phyloP scores from a whole-genome alignment of 176 grass and related monocot species.

The Cymbopogon citratus region DNA sequence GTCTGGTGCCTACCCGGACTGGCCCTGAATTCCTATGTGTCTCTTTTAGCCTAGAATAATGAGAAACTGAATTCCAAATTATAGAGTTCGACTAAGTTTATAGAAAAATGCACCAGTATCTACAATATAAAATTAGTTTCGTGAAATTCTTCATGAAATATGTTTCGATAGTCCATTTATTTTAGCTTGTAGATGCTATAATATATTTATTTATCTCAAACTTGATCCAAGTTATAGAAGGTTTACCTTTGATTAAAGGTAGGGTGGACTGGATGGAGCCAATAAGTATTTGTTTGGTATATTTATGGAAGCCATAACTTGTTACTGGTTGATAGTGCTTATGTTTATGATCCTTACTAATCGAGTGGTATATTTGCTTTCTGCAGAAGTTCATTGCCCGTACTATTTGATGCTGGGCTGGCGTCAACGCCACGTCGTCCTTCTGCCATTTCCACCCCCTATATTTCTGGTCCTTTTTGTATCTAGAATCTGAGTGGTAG shows the following conservation, averaged over 20 bases:
- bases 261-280: no score
- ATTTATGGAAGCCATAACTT: not conserved
- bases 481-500: slow-evolving; percentile 37
- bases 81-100: no score
- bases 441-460: not conserved
- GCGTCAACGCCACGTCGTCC: slow-evolving; percentile 10
- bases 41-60: not conserved
- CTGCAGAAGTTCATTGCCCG: slow-evolving; percentile 44
- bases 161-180: no score
- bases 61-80: not conserved
- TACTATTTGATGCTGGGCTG: slow-evolving; percentile 48
- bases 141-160: no score
- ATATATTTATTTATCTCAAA: no score
- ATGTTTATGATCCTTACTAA: not conserved
- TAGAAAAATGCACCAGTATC: no score
- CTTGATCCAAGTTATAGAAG: no score
- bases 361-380: not conserved
- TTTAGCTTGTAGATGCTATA: no score
- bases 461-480: slow-evolving; percentile 15
- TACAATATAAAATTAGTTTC: no score
- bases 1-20: no score
- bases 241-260: no score
- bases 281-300: not conserved
- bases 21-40: no score
- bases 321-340: not conserved